phyloP scores from a whole-genome alignment of 352 stramenopile genomes.

The Globisporangium parvum region DNA sequence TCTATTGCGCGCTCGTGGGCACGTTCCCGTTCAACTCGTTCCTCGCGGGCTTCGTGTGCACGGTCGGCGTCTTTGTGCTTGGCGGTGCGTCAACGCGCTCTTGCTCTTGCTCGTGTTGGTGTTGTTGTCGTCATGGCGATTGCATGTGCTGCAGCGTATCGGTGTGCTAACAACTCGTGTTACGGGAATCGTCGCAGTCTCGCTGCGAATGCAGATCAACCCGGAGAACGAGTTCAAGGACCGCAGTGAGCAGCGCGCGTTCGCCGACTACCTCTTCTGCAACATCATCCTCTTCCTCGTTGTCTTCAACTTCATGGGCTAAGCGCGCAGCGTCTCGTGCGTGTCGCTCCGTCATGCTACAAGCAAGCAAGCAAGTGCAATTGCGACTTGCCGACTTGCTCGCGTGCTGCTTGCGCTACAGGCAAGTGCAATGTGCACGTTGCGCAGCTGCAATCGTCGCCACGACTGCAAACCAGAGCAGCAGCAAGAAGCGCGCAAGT shows the following conservation, averaged over 20 bases:
- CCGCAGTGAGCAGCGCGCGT: conserved; percentile 81
- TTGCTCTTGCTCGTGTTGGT: neutral
- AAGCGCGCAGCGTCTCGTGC: conserved; percentile 16
- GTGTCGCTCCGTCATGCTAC: neutral
- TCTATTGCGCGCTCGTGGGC: conserved; percentile 88
- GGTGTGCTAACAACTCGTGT: neutral
- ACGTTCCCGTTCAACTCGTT: conserved; percentile 93
- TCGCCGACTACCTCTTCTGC: conserved; percentile 90
- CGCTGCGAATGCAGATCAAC: conserved; percentile 88
- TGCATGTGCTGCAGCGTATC: neutral
- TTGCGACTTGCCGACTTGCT: no score
- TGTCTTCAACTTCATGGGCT: conserved; percentile 93
- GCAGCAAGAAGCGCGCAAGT: no score
- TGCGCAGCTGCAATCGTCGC: no score
- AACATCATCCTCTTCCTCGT: conserved; percentile 92
- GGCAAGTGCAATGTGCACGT: no score
- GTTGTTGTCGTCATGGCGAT: neutral
- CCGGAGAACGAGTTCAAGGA: conserved; percentile 79
- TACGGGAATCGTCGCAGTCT: conserved; percentile 36
- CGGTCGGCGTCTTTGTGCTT: conserved; percentile 87
- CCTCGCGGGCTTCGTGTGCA: conserved; percentile 87
- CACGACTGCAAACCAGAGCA: no score
- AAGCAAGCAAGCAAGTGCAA: no score
- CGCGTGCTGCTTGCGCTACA: no score
- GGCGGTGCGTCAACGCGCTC: conserved; percentile 39